These are phyloP conservation scores for Fusarium haematococcum DNA, from an alignment of 2,329 filamentous ascomycete species.

Conservation along the genomic window DNA sequence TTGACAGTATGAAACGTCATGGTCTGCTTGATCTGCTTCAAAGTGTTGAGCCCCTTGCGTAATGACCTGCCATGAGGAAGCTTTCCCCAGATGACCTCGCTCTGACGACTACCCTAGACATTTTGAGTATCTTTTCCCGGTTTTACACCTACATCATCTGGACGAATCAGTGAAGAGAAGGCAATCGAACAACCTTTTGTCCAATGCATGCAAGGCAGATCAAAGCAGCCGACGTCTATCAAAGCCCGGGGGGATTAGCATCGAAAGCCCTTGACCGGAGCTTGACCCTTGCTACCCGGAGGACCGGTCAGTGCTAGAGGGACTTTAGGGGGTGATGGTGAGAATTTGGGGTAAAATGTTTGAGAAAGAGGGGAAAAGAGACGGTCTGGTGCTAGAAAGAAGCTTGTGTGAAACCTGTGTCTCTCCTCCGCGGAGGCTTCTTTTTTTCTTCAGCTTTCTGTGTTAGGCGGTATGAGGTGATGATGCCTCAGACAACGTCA, in stretches of 20 bases:
- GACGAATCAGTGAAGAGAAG: slow-evolving; percentile 20
- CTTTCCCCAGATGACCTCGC: slow-evolving; percentile 24
- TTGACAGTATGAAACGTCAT: slow-evolving; percentile 7
- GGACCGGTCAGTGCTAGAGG: neutral
- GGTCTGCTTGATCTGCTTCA: slow-evolving; percentile 14
- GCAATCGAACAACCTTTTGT: slow-evolving; percentile 15
- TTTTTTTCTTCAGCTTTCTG: slow-evolving; percentile 1
- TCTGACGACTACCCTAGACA: slow-evolving; percentile 30
- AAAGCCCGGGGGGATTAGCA: neutral
- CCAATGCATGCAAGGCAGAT: slow-evolving; percentile 29
- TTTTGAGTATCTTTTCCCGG: neutral
- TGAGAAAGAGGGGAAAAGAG: neutral
- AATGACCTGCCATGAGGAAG: slow-evolving; percentile 20
- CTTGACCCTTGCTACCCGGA: slow-evolving; percentile 1
- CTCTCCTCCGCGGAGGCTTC: slow-evolving; percentile 21
- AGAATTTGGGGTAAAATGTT: neutral
- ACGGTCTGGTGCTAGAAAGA: neutral
- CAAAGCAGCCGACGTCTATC: neutral
- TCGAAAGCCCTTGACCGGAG: neutral
- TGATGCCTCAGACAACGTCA: slow-evolving; percentile 27
- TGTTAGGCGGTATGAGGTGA: slow-evolving; percentile 24
- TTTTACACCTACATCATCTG: slow-evolving; percentile 9
- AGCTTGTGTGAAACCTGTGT: slow-evolving; percentile 11
- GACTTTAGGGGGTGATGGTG: neutral
- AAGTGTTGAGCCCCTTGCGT: slow-evolving; percentile 26